Evolutionary conservation across 768 basidiomycete species (phyloP), one percentile per base, ranked within the genome.

Genomic region (Calocybe gangraenosa): DNA sequence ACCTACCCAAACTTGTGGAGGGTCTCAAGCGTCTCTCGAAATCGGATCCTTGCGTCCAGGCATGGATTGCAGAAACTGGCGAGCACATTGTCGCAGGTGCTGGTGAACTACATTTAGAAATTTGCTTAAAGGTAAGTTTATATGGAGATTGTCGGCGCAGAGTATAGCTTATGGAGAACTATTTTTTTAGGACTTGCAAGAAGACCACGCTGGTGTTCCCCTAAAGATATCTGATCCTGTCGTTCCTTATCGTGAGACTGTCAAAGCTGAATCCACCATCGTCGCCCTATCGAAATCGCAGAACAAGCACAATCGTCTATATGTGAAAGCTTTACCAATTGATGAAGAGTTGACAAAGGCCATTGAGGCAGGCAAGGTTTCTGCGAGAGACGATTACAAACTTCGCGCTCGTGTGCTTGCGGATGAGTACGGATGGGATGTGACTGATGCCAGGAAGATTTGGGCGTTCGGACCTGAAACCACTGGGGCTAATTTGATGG

Each of bases 381-480:
- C 57, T 67, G 63, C 96, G 43, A 89, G 96, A 65, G 96, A 99
- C 68, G 96, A 99, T 81, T 94, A 91, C 81, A 99, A 99, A 76
- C 68, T 79, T 57, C 92, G 96, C 55, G 96, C 94, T 41, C 92
- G 96, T 73, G 61, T 90, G 61, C 81, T 99, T 55, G 96, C 96
- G 50, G 96, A 99, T 65, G 93, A 97, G 54, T 86, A 72, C 64
- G 92, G 92, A 44, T 98, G 96, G 96, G 96, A 99, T 65, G 94
- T 98, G 55, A 96, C 96, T 50, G 96, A 99, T 61, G 96, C 96
- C 57, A 80, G 96, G 63, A 97, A 96, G 80, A 98, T 99, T 64
- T 99, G 96, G 96, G 92, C 90, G 70, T 99, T 99, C 78, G 96
- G 95, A 58, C 96, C 96, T 52, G 96, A 99, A 55, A 96, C 92